Conservation (phyloP, 225 moss, liverwort and hornwort species). For the Lunularia cruciata region DNA sequence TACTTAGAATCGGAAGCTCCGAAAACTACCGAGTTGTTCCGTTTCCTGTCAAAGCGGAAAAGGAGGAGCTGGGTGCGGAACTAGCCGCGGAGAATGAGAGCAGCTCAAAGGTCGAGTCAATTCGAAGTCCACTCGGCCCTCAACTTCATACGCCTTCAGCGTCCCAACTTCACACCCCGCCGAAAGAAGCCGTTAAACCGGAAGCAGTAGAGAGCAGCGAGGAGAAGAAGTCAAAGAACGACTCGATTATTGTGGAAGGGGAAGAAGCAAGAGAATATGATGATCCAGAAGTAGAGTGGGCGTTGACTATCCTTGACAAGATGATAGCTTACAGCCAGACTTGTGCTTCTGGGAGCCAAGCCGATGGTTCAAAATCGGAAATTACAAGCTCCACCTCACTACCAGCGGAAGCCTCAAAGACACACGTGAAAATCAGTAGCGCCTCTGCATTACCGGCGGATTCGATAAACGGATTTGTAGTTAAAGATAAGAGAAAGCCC, state of each 20-base stretch:
- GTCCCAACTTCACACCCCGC: not conserved
- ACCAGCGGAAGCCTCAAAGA: not conserved
- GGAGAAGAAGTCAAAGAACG: not conserved
- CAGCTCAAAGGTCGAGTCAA: not conserved
- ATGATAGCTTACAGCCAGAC: constrained; percentile 42
- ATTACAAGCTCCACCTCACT: not conserved
- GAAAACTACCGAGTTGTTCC: constrained; percentile 49
- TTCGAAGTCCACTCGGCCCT: not conserved
- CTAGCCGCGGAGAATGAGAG: not conserved
- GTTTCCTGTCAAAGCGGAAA: constrained; percentile 32
- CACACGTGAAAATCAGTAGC: constrained; percentile 9
- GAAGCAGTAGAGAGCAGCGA: not conserved
- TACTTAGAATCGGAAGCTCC: constrained; percentile 47
- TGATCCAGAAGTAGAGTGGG: constrained; percentile 53
- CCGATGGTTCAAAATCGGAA: not conserved
- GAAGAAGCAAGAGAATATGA: constrained; percentile 33
- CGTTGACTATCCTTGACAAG: constrained; percentile 39
- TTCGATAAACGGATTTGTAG: not conserved
- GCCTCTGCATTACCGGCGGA: not conserved
- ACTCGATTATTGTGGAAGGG: constrained; percentile 16
- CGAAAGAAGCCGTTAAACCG: not conserved
- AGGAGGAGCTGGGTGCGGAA: constrained; percentile 2
- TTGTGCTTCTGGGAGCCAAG: constrained; percentile 12
- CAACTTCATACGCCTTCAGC: not conserved
- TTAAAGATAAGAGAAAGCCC: constrained; percentile 14